Conservation (phyloP, 768 basidiomycete genomes). For the Rhodosporidiobolus odoratus region DNA sequence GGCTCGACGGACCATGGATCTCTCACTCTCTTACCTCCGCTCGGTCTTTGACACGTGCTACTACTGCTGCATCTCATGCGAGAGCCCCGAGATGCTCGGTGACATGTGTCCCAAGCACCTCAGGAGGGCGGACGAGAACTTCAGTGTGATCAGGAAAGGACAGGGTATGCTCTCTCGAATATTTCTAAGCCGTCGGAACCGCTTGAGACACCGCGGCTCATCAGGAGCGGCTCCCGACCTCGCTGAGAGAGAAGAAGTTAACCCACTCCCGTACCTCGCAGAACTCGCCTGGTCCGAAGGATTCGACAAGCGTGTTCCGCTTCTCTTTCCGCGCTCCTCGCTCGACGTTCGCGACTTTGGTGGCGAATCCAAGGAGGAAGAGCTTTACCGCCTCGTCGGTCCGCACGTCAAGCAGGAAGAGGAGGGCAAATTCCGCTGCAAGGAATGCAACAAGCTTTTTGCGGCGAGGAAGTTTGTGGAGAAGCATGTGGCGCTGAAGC, state of each 20-base stretch:
- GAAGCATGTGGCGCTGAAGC: constrained; percentile 95
- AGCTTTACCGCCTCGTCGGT: constrained; percentile 66
- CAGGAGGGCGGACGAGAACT: constrained; percentile 58
- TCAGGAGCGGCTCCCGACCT: too few relatives aligned
- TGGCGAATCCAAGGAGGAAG: constrained; percentile 87
- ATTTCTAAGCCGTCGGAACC: too few relatives aligned
- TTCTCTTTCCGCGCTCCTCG: constrained; percentile 68
- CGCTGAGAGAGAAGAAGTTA: too few relatives aligned
- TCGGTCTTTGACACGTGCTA: constrained; percentile 91
- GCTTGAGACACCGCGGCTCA: too few relatives aligned
- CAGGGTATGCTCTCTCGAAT: neutral
- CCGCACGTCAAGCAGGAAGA: constrained; percentile 89
- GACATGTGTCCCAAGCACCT: constrained; percentile 90
- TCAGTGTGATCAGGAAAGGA: constrained; percentile 10
- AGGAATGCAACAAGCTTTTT: constrained; percentile 89
- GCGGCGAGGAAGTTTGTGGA: constrained; percentile 94
- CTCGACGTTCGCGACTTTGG: constrained; percentile 84
- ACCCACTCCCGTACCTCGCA: neutral
- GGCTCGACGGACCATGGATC: constrained; percentile 77
- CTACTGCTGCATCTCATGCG: constrained; percentile 88
- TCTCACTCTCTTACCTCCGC: constrained; percentile 88
- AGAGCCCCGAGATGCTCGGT: constrained; percentile 91
- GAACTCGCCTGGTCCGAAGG: constrained; percentile 86
- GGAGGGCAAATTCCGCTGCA: constrained; percentile 93
- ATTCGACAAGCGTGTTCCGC: constrained; percentile 77